These are phyloP conservation scores for Fennellomyces sp. DNA, from an alignment of 371 early-diverging fungal genomes.

Conservation along the genomic window DNA sequence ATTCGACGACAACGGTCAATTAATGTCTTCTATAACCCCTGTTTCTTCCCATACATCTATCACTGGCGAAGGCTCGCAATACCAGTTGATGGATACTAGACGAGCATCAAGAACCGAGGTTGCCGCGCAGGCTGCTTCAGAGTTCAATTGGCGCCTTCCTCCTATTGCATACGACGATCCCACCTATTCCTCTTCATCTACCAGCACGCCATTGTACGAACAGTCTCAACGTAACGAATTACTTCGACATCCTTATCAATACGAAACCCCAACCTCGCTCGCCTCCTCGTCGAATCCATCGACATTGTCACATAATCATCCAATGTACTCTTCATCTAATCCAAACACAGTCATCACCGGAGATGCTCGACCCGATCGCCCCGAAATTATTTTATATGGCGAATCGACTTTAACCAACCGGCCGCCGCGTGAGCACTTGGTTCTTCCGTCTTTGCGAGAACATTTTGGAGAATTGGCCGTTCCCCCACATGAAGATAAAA, in stretches of 20 bases:
- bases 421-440: background rate
- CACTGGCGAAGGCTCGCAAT: too few species aligned
- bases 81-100: too few species aligned
- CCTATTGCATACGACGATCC: background rate
- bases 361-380: slow-evolving; percentile 13
- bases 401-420: background rate
- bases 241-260: background rate
- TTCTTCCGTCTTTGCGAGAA: slow-evolving; percentile 5
- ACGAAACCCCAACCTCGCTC: background rate
- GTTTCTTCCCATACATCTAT: too few species aligned
- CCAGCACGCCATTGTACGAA: background rate
- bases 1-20: background rate
- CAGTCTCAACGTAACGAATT: background rate
- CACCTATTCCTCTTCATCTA: background rate
- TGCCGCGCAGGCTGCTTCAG: too few species aligned
- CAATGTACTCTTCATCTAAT: background rate
- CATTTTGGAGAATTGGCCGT: background rate
- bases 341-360: too few species aligned
- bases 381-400: slow-evolving; percentile 12
- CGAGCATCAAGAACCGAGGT: too few species aligned
- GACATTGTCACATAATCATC: background rate
- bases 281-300: background rate
- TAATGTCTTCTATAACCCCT: too few species aligned
- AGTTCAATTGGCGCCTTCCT: background rate
- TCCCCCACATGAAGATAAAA: background rate